Conservation (phyloP, 306 rosid species). For the Inga oerstediana region DNA sequence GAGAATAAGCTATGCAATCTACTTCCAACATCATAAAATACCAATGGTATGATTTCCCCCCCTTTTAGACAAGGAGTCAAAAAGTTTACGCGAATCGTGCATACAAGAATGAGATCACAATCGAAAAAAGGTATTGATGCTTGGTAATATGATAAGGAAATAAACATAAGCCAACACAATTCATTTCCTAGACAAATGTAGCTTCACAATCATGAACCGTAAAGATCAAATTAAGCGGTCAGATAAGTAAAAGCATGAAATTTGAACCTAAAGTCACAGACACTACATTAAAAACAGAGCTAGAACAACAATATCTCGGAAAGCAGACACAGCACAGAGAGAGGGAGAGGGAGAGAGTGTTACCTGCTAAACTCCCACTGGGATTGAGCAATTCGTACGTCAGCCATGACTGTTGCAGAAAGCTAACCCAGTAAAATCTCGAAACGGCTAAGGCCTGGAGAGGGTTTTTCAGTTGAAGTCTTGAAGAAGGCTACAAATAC, state of each 20-base stretch:
- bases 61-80: neutral
- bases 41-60: neutral
- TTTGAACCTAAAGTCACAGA: neutral
- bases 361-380: conserved; percentile 71
- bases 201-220: neutral
- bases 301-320: neutral
- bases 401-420: conserved; percentile 42
- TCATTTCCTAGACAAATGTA: neutral
- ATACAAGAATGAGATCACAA: neutral
- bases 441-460: neutral
- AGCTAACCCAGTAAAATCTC: conserved; percentile 1
- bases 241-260: neutral
- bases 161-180: neutral
- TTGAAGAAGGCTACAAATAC: neutral
- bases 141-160: neutral
- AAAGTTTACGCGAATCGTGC: neutral
- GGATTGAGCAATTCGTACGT: conserved; percentile 32
- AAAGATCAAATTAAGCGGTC: conserved; percentile 3
- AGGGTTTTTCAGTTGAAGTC: neutral
- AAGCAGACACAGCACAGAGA: neutral
- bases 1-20: neutral
- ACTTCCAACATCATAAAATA: neutral
- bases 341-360: conserved; percentile 5
- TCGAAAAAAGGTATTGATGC: neutral
- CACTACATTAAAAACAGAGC: neutral